Conservation (phyloP, 2,329 filamentous ascomycete genomes). For the Huntiella savannae region DNA sequence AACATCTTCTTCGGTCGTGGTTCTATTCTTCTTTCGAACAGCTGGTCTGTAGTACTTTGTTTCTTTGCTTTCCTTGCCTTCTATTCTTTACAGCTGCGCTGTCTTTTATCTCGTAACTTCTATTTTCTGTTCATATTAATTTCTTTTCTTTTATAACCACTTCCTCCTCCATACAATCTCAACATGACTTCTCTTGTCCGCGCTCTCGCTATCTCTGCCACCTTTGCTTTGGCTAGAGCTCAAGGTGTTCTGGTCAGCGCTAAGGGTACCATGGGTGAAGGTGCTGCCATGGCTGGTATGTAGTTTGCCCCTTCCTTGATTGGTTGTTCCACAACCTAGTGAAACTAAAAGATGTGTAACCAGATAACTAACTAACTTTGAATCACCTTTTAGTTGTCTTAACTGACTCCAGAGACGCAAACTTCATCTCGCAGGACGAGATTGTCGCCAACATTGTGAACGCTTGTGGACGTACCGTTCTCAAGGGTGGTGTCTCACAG, state of each 20-base stretch:
- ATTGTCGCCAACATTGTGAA: constrained; percentile 33
- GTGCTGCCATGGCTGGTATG: constrained; percentile 29
- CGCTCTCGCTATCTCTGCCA: constrained; percentile 1
- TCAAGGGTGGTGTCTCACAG: constrained; percentile 9
- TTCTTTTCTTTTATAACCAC: neutral
- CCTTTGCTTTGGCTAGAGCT: constrained; percentile 17
- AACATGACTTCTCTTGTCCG: constrained; percentile 3
- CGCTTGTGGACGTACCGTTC: constrained; percentile 42
- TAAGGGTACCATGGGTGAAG: constrained; percentile 23
- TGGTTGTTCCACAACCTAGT: neutral
- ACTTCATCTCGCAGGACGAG: constrained; percentile 40
- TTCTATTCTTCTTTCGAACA: constrained; percentile 2
- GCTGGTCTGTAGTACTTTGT: constrained; percentile 8
- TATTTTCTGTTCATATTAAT: neutral
- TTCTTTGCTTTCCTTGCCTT: constrained; percentile 4
- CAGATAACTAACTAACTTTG: constrained; percentile 19
- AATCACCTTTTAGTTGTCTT: constrained; percentile 23
- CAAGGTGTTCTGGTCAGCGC: constrained; percentile 30
- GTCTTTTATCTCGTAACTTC: neutral
- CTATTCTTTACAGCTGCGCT: constrained; percentile 4
- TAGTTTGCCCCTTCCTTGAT: constrained; percentile 18
- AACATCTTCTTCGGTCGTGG: neutral
- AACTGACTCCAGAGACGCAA: constrained; percentile 37
- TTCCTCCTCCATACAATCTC: neutral
- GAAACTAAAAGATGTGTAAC: neutral